A percentile compares a stretch with the other conserved stretches of the same genome.
phyloP scores from a whole-genome alignment of 306 rosid species.

The Citrullus mucosospermus region DNA sequence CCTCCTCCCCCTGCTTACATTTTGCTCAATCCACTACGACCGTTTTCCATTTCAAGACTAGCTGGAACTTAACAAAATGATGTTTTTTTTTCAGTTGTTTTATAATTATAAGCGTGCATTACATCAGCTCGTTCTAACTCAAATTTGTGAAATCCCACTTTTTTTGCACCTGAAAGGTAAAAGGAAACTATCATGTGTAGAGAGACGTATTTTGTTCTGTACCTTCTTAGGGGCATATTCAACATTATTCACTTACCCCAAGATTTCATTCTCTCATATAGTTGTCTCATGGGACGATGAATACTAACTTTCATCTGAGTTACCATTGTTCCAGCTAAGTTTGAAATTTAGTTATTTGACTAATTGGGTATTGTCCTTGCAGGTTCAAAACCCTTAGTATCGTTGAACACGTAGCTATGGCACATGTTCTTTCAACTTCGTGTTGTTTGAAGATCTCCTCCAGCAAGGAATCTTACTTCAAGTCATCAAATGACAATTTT shows the following conservation, averaged over 20 bases:
- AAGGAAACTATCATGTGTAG: neutral
- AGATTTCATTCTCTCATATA: too few species aligned
- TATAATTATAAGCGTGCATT: neutral
- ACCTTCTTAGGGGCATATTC: neutral
- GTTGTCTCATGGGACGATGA: neutral
- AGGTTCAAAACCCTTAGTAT: slow-evolving; percentile 16
- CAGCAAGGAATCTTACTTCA: slow-evolving; percentile 32
- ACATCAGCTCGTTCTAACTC: neutral
- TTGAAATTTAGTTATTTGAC: neutral
- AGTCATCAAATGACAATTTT: slow-evolving; percentile 27
- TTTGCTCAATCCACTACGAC: neutral
- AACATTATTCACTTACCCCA: neutral
- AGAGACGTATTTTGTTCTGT: neutral
- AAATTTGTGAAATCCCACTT: neutral
- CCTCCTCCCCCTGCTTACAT: neutral
- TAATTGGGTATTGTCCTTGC: slow-evolving; percentile 12
- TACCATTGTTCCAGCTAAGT: neutral
- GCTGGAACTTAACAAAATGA: neutral
- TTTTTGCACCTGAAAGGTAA: neutral
- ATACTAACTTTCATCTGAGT: neutral
- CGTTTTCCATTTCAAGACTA: neutral
- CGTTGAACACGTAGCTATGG: slow-evolving; percentile 30
- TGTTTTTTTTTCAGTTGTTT: neutral
- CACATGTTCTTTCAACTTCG: slow-evolving; percentile 71
- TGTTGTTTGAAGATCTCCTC: slow-evolving; percentile 39